Base-by-base conservation (phyloP, 495 filamentous ascomycete genomes). In the Xylaria acuta region DNA sequence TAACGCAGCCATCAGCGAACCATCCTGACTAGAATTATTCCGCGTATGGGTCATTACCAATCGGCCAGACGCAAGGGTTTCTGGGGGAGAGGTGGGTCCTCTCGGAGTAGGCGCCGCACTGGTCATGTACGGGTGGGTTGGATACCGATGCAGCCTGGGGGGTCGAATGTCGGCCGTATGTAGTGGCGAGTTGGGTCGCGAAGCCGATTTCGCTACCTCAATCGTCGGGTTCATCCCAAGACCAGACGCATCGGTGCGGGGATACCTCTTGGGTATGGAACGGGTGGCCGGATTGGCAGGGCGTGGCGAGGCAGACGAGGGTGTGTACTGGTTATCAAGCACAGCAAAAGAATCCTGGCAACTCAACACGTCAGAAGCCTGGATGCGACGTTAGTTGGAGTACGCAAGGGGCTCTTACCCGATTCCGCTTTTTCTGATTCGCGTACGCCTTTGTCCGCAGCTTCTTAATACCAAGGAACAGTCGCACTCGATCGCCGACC, bases 401-500 rank as follows among this genome's bases (percentile, higher is more conserved):
- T 82, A 73, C 80, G 76, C 60, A 67, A 60, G 63, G 32, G 41
- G 16, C 27, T 82, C 89, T 76, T 85, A 97, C 94, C 86, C 96
- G 86, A 82, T 97, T 95, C 71, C 93, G 88, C 82, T 93, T 94
- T 79, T 92, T 95, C 67, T 90, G 91, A 77, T 93, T 94, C 69
- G 92, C 90, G 76, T 93, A 93, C 5, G 94, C 90, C 78, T 91
- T 94, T 70, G 91, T 94, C 70, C 96, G 86, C 36, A 99, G 89
- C 76, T 95, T 91, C 85, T 98, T 98, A 76, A 97, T 97, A 74
- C 89, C 93, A 76, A 92, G 89, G 80, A 94, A 95, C 62, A 99
- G 92, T 72, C 96, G 91, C n/a, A 99, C 94, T 45, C 97, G 90
- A 82, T 99, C 97, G 62, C 96, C 96, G 68, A 99, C 92, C 82